Base-by-base conservation (phyloP, 495 filamentous ascomycete genomes). In the Rhypophila decipiens region DNA sequence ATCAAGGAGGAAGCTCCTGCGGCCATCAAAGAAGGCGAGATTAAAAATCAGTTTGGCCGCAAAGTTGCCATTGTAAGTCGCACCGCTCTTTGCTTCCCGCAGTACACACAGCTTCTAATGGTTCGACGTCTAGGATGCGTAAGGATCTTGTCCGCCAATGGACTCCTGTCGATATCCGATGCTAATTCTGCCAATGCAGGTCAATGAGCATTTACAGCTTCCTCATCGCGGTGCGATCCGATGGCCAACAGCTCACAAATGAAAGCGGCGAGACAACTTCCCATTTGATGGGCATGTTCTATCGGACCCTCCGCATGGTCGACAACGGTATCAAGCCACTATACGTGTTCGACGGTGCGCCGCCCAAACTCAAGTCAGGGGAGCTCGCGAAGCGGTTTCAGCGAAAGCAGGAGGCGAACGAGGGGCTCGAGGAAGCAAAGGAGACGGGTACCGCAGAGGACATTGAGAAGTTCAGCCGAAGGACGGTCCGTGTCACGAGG, bases 201-300 rank as follows among this genome's bases (percentile, higher is more conserved):
- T 98, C 93, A 31, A 98, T 97, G 93, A 93, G 86, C 64, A 95
- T 98, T 61, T 98, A 98, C 77, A 90, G 85, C 70, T 98, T 98
- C 75, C 80, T 98, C 37, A 88, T 98, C 57, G 94, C 94, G 13
- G 93, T 98, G 33, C 90, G 93, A 41, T 96, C 89, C 48, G 89
- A 94, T 56, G 93, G 93, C 50, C 87, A 98, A 66, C 90, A 96
- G 67, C 80, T 98, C 49, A 97, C 82, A 78, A 90, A 80, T 59
- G 93, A 98, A 53, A 82, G 78, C 34, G 93, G 93, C 54, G 90
- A 96, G 53, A 98, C 93, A 1, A 98, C 93, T 0, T 97, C 93
- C 7, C 93, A 98, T 65, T 71, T 98, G 17, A 95, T 97, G 91
- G 93, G 93, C 54, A 90, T 98, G 84, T 98, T 98, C 71, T 98